Evolutionary conservation across 208 protist genomes (phyloP).

Genomic region (Trypanosomatidae sp.): DNA sequence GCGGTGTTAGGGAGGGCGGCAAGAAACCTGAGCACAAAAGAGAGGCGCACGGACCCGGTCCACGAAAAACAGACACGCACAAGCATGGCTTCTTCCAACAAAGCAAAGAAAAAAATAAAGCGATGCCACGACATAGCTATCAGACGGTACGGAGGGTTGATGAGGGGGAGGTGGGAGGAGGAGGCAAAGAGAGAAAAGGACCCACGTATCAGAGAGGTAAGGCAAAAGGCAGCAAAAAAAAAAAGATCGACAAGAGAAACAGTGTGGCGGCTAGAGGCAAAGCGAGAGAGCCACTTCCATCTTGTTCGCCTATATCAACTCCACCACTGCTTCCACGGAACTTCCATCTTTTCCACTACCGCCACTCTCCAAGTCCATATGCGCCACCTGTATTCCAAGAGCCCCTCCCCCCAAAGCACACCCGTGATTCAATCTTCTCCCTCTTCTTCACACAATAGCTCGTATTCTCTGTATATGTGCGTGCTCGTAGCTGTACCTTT

Average conservation of each 20-base stretch:
- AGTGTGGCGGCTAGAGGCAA: neutral
- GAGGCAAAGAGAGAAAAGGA: neutral
- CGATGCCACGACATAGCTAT: neutral
- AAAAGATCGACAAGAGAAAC: neutral
- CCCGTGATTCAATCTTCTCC: neutral
- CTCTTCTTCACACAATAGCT: neutral
- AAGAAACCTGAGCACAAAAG: neutral
- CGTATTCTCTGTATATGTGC: neutral
- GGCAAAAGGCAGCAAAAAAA: too few relatives aligned
- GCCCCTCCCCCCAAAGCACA: neutral
- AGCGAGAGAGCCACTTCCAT: neutral
- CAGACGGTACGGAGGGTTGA: neutral
- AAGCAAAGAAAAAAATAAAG: neutral
- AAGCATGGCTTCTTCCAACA: neutral
- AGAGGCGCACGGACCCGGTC: neutral
- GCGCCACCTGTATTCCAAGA: neutral
- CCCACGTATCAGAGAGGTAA: too few relatives aligned
- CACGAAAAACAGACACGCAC: neutral
- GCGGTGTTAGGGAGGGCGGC: neutral
- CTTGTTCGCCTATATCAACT: neutral
- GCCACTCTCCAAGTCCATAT: neutral
- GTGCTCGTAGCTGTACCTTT: neutral
- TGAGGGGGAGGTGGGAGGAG: neutral
- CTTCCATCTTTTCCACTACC: neutral
- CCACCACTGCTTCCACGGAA: neutral